Evolutionary conservation across 768 basidiomycete genomes (phyloP).

Genomic region (Suillus hirtellus): DNA sequence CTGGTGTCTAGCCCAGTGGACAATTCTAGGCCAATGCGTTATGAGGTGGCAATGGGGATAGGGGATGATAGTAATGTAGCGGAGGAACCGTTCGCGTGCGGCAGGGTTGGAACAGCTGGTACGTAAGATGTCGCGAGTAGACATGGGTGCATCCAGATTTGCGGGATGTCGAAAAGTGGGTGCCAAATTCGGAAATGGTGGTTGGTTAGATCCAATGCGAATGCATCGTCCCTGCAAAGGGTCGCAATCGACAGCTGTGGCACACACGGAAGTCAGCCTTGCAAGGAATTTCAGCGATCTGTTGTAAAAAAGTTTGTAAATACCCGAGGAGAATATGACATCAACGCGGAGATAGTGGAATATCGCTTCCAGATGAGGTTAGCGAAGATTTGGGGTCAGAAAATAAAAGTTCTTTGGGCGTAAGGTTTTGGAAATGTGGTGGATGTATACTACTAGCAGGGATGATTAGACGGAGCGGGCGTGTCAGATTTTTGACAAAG

Average conservation of each 20-base stretch:
- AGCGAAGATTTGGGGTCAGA: not conserved
- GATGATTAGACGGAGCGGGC: not conserved
- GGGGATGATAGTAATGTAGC: constrained; percentile 12
- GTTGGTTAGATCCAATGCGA: constrained; percentile 23
- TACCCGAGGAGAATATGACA: not conserved
- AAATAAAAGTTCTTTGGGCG: not conserved
- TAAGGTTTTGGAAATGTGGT: not conserved
- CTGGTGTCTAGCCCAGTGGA: not conserved
- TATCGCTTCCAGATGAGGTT: not conserved
- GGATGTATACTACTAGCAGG: not conserved
- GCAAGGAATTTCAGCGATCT: constrained; percentile 31
- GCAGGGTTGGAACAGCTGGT: constrained; percentile 19
- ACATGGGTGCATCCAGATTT: constrained; percentile 26
- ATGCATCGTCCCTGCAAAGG: constrained; percentile 26
- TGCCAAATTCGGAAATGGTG: constrained; percentile 38
- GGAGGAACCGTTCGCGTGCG: constrained; percentile 7
- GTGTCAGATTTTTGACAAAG: not conserved
- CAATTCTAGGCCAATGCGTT: not conserved
- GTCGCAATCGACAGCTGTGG: constrained; percentile 12
- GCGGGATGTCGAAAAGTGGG: constrained; percentile 37
- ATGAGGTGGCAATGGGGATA: constrained; percentile 12
- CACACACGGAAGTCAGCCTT: constrained; percentile 16
- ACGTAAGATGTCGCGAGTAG: constrained; percentile 33
- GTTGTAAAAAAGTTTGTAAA: not conserved
- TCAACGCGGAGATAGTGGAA: not conserved